Base-by-base conservation (phyloP, 371 early-diverging fungal genomes). In the Globomyces sp. region DNA sequence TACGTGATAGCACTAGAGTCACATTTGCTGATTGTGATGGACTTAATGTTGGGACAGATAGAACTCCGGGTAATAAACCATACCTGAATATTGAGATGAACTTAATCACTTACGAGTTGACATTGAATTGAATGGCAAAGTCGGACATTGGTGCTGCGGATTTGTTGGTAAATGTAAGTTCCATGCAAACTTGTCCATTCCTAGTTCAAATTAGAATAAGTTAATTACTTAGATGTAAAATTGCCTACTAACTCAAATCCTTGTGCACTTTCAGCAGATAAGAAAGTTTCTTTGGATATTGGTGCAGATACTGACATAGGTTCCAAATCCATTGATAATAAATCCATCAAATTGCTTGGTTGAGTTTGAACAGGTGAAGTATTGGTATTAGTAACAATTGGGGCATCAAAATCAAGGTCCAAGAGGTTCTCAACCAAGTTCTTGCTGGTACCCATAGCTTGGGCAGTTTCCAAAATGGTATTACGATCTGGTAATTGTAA, bases 121-220 rank as follows among this genome's bases (percentile, higher is more conserved):
- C 80, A 77, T 89, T 89, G 77, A 89, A 86, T 70, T 89, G 90
- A 50, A 89, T 85, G 0, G 89, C 90, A 74, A 89, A 87, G 64
- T 85, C 89, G 2, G 75, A 66, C 59, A 89, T 68, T 2, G 80
- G 59, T 4, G 51, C 52, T 1, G 43, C 8, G 41, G 74, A 55
- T 46, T 71, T 69, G 77, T 89, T 89, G 11, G 64, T 45, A 57
- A 89, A 75, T 36, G 70, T 68, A 68, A 89, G 63, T 13, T 85
- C 87, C 77, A 89, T 67, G 52, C 67, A 75, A 2, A 85, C 40
- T 43, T 72, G 66, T 43, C 84, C 84, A 37, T 67, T 49, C 13
- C 84, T 80, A 10, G 70, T 72, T 59, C 68, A 70, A 70, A 80
- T 79, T 34, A 46, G n/a, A 49, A 49, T 42, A 24, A 24, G 24